Base-by-base conservation (phyloP, 768 basidiomycete species). In the Xanthoconium stramineum region DNA sequence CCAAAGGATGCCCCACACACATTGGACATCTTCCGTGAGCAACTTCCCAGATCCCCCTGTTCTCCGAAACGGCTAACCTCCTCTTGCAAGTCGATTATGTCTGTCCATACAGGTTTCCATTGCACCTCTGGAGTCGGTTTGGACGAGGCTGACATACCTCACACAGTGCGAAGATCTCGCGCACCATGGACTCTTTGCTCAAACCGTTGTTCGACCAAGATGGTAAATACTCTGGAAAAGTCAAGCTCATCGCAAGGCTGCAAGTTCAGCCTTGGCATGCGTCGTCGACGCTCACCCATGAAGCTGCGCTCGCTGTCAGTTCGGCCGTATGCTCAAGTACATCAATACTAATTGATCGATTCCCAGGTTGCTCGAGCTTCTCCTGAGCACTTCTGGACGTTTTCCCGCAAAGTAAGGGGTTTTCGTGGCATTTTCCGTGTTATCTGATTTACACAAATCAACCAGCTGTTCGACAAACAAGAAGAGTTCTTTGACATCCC, bases 181-280 rank as follows among this genome's bases (percentile, higher is more conserved):
- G 77, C 30, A 76, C 80, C 20, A 80, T 92, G 51, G 81, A 91
- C 53, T 72, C 59, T 10, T 74, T 86, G 47, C 72, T 91, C 32
- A 81, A 76, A 57, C 90, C 88, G 24, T 69, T 81, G 58, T 65
- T 91, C 47, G 76, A 75, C 15, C 64, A 75, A 20, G 80, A 80
- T 12, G 88, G 88, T 9, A 78, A 79, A 66, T 89, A 89, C 66
- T 69, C 76, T 28, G 88, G 86, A 29, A 88, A 86, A 70, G 83
- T 92, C 59, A 90, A 90, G 72, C 74, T 80, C 38, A 83, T 91
- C 66, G 77, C 89, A 66, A 76, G 89, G 47, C 78, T 78, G 40
- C 88, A 88, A 59, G 85, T 88, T 20, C 87, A 89, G 67, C 86
- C 88, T 0, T 92, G 91, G 91, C 91, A 93, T 62, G 79, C 72